Evolutionary conservation across 2,329 filamentous ascomycete genomes (phyloP), one percentile per base, ranked within the genome.

Genomic region (Aspergillus clavatus): DNA sequence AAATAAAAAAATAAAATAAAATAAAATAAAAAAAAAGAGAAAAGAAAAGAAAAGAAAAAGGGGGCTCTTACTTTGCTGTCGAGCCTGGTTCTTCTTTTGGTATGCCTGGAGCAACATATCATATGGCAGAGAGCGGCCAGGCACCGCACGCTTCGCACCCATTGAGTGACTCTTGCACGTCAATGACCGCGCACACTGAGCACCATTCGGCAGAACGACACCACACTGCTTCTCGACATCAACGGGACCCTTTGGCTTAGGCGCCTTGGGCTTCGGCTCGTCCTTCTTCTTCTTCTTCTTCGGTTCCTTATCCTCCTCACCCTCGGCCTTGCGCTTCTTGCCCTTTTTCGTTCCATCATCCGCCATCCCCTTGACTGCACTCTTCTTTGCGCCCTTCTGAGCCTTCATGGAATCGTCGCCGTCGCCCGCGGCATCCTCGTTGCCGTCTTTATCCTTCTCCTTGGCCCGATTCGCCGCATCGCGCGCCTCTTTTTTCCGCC

Each of bases 81-180:
- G 95, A 18, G 93, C 93, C 68, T 97, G 93, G 60, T 98, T 98
- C 76, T 96, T 97, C 78, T 97, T 96, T 67, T 93, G 87, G 61
- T 93, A 93, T 6, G 86, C 84, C 11, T 86, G 83, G 28, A 96
- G 77, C 29, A 96, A 74, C 84, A 95, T 93, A 66, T 95, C 89
- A 62, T 96, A 96, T 1, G 90, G 90, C 48, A 95, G 71, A 36
- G 87, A 93, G 50, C 90, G 79, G 1, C 90, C 90, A 4, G 88
- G 86, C 3, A 96, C 90, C 1, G 86, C 86, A 56, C 90, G 79
- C 69, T 96, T 96, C 4, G 90, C 86, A 8, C 90, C 89, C 90
- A 96, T 95, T n/a, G 80, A 84, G 55, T 96, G 90, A 48, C 86
- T 91, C 70, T 96, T 96, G 75, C 90, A 96, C 0, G 90, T 96